Percentiles rank a stretch among this genome's conserved stretches.
phyloP scores from a whole-genome alignment of 2,329 filamentous ascomycete genomes.

The Scytalidium lignicola region DNA sequence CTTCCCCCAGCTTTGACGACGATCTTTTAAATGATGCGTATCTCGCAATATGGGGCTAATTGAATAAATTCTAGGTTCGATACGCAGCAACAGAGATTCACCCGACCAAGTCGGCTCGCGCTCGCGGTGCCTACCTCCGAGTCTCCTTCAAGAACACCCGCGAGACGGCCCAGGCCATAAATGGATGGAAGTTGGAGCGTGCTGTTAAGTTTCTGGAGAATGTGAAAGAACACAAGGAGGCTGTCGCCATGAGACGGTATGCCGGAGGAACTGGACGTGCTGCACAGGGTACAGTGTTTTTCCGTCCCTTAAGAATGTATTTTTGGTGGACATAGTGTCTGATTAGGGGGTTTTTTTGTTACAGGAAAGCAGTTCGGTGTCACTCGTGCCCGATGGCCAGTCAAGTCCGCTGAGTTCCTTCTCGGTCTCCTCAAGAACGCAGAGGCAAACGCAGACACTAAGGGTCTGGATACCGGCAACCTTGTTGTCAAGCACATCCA shows the following conservation, averaged over 20 bases:
- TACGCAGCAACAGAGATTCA: constrained; percentile 91
- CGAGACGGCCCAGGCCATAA: constrained; percentile 99
- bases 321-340: constrained; percentile 11
- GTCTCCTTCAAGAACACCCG: constrained; percentile 99
- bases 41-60: neutral
- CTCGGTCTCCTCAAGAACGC: constrained; percentile 96
- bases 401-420: constrained; percentile 98
- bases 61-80: constrained; percentile 61
- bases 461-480: constrained; percentile 96
- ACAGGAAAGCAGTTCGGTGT: constrained; percentile 99
- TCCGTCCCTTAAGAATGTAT: neutral
- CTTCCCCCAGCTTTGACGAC: too few species aligned
- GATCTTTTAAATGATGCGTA: neutral
- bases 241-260: constrained; percentile 96
- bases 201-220: constrained; percentile 97
- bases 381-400: constrained; percentile 95
- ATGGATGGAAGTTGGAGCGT: constrained; percentile 73
- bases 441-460: constrained; percentile 93
- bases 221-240: constrained; percentile 94
- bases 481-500: constrained; percentile 99
- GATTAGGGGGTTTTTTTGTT: constrained; percentile 16
- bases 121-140: constrained; percentile 97
- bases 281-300: constrained; percentile 79
- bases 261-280: constrained; percentile 91
- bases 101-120: constrained; percentile 89